Evolutionary conservation across 306 rosid species (phyloP).

Genomic region (Citrullus colocynthis): DNA sequence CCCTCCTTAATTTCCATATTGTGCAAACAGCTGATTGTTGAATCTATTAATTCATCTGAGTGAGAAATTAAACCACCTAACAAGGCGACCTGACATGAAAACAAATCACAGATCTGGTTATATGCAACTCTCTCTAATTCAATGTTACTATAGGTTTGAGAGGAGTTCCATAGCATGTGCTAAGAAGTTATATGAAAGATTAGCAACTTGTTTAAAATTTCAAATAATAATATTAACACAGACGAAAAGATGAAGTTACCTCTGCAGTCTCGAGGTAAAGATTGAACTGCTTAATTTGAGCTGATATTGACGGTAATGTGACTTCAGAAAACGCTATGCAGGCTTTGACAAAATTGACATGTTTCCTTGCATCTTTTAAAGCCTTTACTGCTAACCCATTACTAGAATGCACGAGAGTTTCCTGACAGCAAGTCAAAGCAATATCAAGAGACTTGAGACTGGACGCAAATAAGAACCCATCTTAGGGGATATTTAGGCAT

Average conservation of each 20-base stretch:
- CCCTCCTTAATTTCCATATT: slow-evolving; percentile 42
- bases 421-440: slow-evolving; percentile 45
- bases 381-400: slow-evolving; percentile 64
- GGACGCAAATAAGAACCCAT: not conserved
- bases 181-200: not conserved
- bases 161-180: not conserved
- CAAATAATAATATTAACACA: not conserved
- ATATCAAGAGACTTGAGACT: not conserved
- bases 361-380: slow-evolving; percentile 32
- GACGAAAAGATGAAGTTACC: slow-evolving; percentile 26
- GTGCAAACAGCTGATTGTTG: slow-evolving; percentile 53
- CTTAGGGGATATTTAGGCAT: not conserved
- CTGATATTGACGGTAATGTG: slow-evolving; percentile 71
- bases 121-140: not conserved
- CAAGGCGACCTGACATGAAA: slow-evolving; percentile 51
- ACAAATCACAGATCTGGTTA: slow-evolving; percentile 14
- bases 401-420: slow-evolving; percentile 74
- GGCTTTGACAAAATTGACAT: slow-evolving; percentile 52
- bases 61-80: slow-evolving; percentile 68
- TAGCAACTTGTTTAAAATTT: not conserved
- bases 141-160: not conserved
- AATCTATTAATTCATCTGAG: slow-evolving; percentile 62
- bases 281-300: slow-evolving; percentile 50
- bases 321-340: slow-evolving; percentile 86
- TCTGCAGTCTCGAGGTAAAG: slow-evolving; percentile 87